A percentile compares a stretch with the other conserved stretches of the same genome.
These are phyloP conservation scores for Tetrapyrgos nigripes DNA, from an alignment of 1,284 basidiomycete genomes.

Conservation along the genomic window DNA sequence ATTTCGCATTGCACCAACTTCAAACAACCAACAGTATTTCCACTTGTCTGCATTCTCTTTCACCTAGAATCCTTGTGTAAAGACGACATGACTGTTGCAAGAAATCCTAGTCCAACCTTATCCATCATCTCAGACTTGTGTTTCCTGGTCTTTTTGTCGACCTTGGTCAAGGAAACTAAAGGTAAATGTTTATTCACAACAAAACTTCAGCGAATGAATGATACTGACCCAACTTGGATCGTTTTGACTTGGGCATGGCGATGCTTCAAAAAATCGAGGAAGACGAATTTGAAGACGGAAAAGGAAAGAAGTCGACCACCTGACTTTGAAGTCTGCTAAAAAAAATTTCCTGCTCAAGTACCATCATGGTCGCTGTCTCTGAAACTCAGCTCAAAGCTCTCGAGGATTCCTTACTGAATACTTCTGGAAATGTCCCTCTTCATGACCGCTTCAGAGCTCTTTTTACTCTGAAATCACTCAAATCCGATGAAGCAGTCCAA, in stretches of 20 bases:
- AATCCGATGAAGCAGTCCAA: constrained; percentile 79
- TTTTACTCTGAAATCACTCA: constrained; percentile 92
- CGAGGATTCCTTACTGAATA: constrained; percentile 80
- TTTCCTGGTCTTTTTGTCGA: constrained; percentile 80
- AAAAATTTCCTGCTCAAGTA: constrained; percentile 2
- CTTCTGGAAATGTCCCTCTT: constrained; percentile 74
- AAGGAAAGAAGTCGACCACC: neutral
- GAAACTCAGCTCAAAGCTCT: constrained; percentile 59
- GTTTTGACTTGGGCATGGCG: constrained; percentile 88
- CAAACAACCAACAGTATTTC: constrained; percentile 95
- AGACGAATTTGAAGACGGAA: neutral
- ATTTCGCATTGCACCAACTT: constrained; percentile 95
- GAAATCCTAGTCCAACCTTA: constrained; percentile 62
- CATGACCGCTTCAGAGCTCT: constrained; percentile 93
- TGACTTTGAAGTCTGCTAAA: neutral
- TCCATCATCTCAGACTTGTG: constrained; percentile 86
- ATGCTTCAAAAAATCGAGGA: constrained; percentile 4
- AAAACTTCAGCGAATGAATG: constrained; percentile 7
- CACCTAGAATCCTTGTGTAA: constrained; percentile 52
- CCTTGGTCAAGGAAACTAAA: constrained; percentile 80
- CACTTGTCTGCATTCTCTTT: constrained; percentile 85
- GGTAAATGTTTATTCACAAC: constrained; percentile 17
- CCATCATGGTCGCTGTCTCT: constrained; percentile 29
- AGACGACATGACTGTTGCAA: constrained; percentile 6
- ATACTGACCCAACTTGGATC: constrained; percentile 79